Evolutionary conservation across 2,329 filamentous ascomycete genomes (phyloP).

Genomic region (Alternaria consortialis): DNA sequence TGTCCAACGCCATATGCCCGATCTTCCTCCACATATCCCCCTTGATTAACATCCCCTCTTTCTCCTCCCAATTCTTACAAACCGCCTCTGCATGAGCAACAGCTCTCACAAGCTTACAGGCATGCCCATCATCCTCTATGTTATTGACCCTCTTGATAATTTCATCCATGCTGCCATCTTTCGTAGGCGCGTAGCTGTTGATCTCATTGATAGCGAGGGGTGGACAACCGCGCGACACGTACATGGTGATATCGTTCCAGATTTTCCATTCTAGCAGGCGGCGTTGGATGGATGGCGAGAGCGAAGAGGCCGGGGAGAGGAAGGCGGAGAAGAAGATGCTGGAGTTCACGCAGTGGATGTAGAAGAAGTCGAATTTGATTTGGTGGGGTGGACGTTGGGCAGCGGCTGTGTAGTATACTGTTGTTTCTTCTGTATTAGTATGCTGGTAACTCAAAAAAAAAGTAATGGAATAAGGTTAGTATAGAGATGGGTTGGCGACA

Average conservation of each 20-base stretch:
- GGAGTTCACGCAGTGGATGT: conserved; percentile 79
- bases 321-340: conserved; percentile 78
- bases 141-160: conserved; percentile 58
- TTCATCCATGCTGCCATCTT: conserved; percentile 50
- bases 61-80: conserved; percentile 57
- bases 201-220: conserved; percentile 68
- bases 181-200: conserved; percentile 64
- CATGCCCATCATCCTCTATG: conserved; percentile 79
- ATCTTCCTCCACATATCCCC: conserved; percentile 68
- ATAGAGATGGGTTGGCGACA: conserved; percentile 17
- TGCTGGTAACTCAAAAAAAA: neutral
- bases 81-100: conserved; percentile 69
- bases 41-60: conserved; percentile 59
- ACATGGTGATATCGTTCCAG: conserved; percentile 76
- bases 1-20: conserved; percentile 69
- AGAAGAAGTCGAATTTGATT: conserved; percentile 81
- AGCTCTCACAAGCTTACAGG: conserved; percentile 77
- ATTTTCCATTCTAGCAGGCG: conserved; percentile 85
- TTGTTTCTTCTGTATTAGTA: neutral
- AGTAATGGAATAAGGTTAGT: neutral
- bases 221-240: conserved; percentile 73
- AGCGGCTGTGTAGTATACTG: conserved; percentile 66
- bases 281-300: conserved; percentile 67
- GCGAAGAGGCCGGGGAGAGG: conserved; percentile 65
- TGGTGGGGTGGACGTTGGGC: conserved; percentile 66